Percentiles rank a stretch among this genome's conserved stretches.
These are phyloP conservation scores for Phytophthora syringae DNA, from an alignment of 352 stramenopile species.

Conservation along the genomic window DNA sequence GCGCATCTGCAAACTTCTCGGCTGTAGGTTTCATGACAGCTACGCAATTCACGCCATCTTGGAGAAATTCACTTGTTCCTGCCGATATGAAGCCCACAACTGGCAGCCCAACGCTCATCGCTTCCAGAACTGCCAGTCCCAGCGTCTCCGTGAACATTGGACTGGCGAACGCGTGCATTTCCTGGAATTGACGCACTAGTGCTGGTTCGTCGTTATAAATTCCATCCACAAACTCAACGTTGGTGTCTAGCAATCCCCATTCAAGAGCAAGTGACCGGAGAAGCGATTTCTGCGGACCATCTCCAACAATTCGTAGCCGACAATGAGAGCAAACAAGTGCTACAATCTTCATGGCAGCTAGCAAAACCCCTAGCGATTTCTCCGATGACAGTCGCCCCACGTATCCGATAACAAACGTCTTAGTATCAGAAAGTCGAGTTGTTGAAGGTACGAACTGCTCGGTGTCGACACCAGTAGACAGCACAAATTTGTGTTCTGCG, in stretches of 20 bases:
- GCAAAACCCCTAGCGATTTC: constrained; percentile 54
- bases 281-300: constrained; percentile 39
- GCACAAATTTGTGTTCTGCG: constrained; percentile 32
- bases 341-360: constrained; percentile 41
- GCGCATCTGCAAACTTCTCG: constrained; percentile 28
- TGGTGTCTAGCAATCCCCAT: constrained; percentile 36
- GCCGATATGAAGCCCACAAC: constrained; percentile 57
- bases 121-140: constrained; percentile 59
- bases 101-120: constrained; percentile 61
- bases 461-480: constrained; percentile 54
- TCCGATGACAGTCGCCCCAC: constrained; percentile 53
- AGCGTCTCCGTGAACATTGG: constrained; percentile 59
- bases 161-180: constrained; percentile 53
- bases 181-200: constrained; percentile 38
- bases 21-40: constrained; percentile 41
- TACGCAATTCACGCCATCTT: constrained; percentile 52
- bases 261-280: constrained; percentile 34
- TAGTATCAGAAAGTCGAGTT: background rate
- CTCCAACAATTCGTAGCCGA: constrained; percentile 44
- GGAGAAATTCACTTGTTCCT: constrained; percentile 54
- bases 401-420: constrained; percentile 53
- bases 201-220: constrained; percentile 52
- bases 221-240: constrained; percentile 49
- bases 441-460: constrained; percentile 39
- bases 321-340: constrained; percentile 25